These are phyloP conservation scores for Apiotrichum akiyoshidainum DNA, from an alignment of 1,284 basidiomycete genomes.

Conservation along the genomic window DNA sequence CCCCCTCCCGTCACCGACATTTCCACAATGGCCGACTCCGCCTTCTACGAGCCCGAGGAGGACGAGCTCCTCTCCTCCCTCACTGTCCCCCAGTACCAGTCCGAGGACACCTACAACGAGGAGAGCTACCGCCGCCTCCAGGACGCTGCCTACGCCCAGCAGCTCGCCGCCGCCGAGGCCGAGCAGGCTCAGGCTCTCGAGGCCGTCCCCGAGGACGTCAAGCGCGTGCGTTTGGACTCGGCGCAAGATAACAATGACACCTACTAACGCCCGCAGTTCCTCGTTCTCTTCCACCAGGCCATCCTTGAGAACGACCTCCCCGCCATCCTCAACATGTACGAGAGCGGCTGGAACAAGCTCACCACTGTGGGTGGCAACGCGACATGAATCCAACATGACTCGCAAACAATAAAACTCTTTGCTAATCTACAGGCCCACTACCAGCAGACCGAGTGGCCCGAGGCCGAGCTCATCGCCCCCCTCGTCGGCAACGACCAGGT, in stretches of 20 bases:
- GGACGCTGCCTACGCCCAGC: slow-evolving; percentile 43
- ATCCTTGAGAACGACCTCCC: slow-evolving; percentile 77
- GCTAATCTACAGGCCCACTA: slow-evolving; percentile 78
- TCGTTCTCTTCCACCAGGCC: slow-evolving; percentile 80
- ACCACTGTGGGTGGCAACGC: slow-evolving; percentile 54
- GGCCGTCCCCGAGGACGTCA: slow-evolving; percentile 49
- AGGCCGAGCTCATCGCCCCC: slow-evolving; percentile 90
- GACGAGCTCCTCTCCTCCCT: slow-evolving; percentile 49
- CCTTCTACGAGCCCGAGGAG: slow-evolving; percentile 50
- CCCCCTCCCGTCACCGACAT: not conserved
- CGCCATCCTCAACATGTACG: slow-evolving; percentile 87
- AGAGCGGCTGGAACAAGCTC: slow-evolving; percentile 92
- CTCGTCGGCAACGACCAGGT: slow-evolving; percentile 91
- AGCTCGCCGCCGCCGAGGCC: slow-evolving; percentile 33
- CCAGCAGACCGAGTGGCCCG: slow-evolving; percentile 91
- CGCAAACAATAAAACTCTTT: not conserved
- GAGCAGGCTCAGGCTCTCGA: slow-evolving; percentile 42
- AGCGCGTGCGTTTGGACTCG: slow-evolving; percentile 37
- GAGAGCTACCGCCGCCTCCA: slow-evolving; percentile 43
- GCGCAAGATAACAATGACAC: not conserved
- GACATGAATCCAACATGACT: not conserved
- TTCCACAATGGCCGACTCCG: slow-evolving; percentile 46
- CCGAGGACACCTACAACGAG: slow-evolving; percentile 31
- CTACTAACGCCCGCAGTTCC: slow-evolving; percentile 60
- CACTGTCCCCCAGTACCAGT: slow-evolving; percentile 35